phyloP scores from a whole-genome alignment of 176 grass and related monocot genomes.

The Paspalum vaginatum region DNA sequence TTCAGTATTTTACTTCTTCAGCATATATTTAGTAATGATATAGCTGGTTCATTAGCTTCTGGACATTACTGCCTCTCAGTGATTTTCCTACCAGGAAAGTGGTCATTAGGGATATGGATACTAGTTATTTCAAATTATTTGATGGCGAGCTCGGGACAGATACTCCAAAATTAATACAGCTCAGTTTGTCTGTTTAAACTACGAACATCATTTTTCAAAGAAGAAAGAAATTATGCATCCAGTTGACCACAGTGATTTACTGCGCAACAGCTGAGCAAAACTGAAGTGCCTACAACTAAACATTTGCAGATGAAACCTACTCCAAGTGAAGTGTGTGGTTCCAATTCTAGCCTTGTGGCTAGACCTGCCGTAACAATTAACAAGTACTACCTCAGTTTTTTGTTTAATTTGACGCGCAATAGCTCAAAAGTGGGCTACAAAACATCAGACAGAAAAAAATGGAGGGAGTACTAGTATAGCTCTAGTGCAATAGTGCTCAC shows the following conservation, averaged over 20 bases:
- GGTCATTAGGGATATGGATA: neutral
- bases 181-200: constrained; percentile 7
- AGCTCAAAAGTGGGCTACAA: too few relatives aligned
- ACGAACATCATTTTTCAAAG: neutral
- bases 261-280: neutral
- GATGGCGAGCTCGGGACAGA: neutral
- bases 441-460: too few relatives aligned
- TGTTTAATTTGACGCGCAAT: too few relatives aligned
- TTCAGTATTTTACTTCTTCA: neutral
- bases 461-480: too few relatives aligned
- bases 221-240: neutral
- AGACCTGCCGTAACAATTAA: neutral
- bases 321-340: neutral
- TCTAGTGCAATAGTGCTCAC: constrained; percentile 12
- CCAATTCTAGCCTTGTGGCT: constrained; percentile 23
- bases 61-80: constrained; percentile 13
- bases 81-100: too few relatives aligned
- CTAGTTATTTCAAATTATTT: neutral
- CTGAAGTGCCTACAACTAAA: neutral
- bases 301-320: neutral
- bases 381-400: too few relatives aligned
- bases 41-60: neutral
- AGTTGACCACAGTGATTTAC: neutral
- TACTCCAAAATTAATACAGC: neutral
- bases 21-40: neutral